Base-by-base conservation (phyloP, 768 basidiomycete species). In the Tricholoma sp. region DNA sequence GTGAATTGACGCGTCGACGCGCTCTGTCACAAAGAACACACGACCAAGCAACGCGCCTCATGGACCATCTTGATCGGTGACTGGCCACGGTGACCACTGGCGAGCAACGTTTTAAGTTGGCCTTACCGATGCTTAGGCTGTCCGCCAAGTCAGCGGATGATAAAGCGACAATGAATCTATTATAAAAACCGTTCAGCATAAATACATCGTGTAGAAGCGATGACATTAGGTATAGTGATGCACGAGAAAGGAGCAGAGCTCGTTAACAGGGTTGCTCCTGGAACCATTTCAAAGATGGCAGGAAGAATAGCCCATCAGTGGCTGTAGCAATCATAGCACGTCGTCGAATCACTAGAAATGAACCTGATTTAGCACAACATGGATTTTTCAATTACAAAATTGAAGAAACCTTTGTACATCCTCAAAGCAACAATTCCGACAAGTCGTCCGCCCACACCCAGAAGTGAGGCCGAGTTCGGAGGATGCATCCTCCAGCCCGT, bases 341-440 rank as follows among this genome's bases (percentile, higher is more conserved):
- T 74, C 7, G 69, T 74, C 14, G 69, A 67, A 52, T 71, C 71
- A 59, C 76, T 77, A 58, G n/a, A n/a, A 21, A 45, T 4, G 5
- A 46, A 5, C 12, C 10, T 27, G 24, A 21, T n/a, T 32, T 19
- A 14, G n/a, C 27, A 29, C 2, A 37, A 49, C 18, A 22, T 43
- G 21, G 12, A 52, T 16, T 11, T 12, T 51, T 8, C 16, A 27
- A 4, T 32, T 32, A 9, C 31, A 11, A 55, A 32, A 37, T 35
- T 46, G 4, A 7, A 64, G 75, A 22, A 35, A 79, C 79, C 72
- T 76, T 47, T 71, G 70, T 21, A 70, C 64, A 64, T 73, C 66
- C 61, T 80, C 79, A 27, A 70, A 68, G 63, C 77, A 79, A 52
- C 78, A 80, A 43, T 70, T 71, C n/a, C 74, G 67, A 65, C 79